Evolutionary conservation across 2,329 filamentous ascomycete genomes (phyloP).

Genomic region (Calonectria leucothoes): DNA sequence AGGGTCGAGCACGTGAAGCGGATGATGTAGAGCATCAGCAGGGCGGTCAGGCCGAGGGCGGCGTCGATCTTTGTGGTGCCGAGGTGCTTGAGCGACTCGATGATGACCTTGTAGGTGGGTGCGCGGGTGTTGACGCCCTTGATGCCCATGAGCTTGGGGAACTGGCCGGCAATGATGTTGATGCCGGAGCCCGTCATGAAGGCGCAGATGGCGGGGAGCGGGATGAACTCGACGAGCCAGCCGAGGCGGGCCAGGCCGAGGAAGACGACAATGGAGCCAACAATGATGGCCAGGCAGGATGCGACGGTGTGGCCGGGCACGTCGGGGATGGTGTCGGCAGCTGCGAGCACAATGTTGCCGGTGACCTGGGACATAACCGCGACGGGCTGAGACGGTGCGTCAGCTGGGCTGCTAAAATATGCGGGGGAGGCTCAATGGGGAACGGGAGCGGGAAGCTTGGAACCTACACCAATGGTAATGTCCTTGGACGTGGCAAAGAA

Average conservation of each 20-base stretch:
- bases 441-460: not conserved
- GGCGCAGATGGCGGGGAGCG: conserved; percentile 62
- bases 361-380: conserved; percentile 66
- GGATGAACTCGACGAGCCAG: conserved; percentile 67
- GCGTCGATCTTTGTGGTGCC: conserved; percentile 71
- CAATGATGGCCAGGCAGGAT: conserved; percentile 59
- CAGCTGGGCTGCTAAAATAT: not conserved
- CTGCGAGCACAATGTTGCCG: conserved; percentile 58
- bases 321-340: conserved; percentile 51
- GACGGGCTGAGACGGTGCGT: conserved; percentile 56
- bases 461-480: conserved; percentile 85
- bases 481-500: conserved; percentile 95
- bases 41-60: conserved; percentile 77
- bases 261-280: conserved; percentile 61
- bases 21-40: conserved; percentile 76
- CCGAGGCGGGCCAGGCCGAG: conserved; percentile 63
- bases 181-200: conserved; percentile 67
- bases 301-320: conserved; percentile 57
- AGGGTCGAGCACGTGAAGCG: conserved; percentile 71
- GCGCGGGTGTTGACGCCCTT: conserved; percentile 61
- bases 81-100: conserved; percentile 61
- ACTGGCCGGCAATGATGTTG: conserved; percentile 62
- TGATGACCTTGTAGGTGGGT: conserved; percentile 61
- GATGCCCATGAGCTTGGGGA: conserved; percentile 64
- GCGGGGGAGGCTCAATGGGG: not conserved